Conservation (phyloP, 306 rosid genomes). For the Arachis hypogaea region DNA sequence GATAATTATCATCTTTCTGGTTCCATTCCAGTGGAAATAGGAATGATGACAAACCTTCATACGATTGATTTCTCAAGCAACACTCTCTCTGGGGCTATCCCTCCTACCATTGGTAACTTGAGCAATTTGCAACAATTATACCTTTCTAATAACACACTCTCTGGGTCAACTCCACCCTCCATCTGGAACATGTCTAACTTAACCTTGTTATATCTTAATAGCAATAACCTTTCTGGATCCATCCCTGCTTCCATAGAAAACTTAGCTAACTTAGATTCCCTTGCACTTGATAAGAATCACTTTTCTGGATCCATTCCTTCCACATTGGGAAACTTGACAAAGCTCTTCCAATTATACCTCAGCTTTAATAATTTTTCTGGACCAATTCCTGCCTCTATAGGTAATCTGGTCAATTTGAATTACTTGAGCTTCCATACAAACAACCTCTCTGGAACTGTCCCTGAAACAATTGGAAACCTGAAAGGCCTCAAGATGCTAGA, state of each 20-base stretch:
- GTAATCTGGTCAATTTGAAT: neutral
- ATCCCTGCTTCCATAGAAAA: neutral
- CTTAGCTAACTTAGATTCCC: neutral
- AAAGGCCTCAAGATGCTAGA: neutral
- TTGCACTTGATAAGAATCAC: neutral
- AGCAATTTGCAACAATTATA: neutral
- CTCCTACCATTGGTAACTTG: constrained; percentile 13
- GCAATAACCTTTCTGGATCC: neutral
- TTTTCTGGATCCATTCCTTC: constrained; percentile 1
- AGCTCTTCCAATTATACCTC: neutral
- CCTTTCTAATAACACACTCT: neutral
- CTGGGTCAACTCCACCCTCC: neutral
- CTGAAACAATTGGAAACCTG: constrained; percentile 8
- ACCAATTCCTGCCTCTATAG: constrained; percentile 36
- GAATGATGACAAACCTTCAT: neutral
- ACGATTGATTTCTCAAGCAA: neutral
- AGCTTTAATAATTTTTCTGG: neutral
- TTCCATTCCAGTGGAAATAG: neutral
- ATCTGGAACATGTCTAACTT: neutral
- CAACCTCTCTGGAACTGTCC: neutral
- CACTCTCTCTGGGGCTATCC: neutral
- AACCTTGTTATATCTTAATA: neutral
- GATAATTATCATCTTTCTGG: neutral
- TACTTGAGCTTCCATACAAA: neutral
- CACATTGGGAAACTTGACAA: neutral